Evolutionary conservation across 805 yeast genomes (phyloP).

Genomic region (Wickerhamiella lipophila): DNA sequence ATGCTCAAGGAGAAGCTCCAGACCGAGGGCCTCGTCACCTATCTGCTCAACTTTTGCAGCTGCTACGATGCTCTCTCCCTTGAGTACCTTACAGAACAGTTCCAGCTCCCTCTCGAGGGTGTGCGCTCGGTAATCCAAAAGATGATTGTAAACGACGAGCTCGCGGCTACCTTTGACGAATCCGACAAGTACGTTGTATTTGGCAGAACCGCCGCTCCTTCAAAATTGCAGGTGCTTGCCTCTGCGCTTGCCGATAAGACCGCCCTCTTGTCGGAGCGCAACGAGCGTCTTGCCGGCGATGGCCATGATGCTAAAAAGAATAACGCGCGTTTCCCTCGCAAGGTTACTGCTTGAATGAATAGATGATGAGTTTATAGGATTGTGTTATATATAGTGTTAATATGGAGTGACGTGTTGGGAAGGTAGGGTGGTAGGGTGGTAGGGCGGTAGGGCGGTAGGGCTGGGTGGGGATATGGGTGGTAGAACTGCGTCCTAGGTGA

Average conservation of each 20-base stretch:
- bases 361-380: too few species aligned
- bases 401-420: too few species aligned
- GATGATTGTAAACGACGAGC: conserved; percentile 67
- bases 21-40: conserved; percentile 85
- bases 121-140: conserved; percentile 55
- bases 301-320: conserved; percentile 39
- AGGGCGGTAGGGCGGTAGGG: too few species aligned
- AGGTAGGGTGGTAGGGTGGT: too few species aligned
- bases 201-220: conserved; percentile 62
- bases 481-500: too few species aligned
- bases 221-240: conserved; percentile 80
- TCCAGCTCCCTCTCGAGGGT: conserved; percentile 45
- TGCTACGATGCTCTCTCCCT: conserved; percentile 66
- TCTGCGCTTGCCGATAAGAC: conserved; percentile 73
- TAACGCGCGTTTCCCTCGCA: neutral
- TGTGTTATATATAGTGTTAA: too few species aligned
- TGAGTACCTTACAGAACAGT: conserved; percentile 48
- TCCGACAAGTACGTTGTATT: conserved; percentile 51
- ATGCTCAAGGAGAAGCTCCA: conserved; percentile 71
- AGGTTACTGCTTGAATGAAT: neutral
- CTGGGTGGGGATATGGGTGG: too few species aligned
- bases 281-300: conserved; percentile 69
- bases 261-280: conserved; percentile 63
- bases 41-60: conserved; percentile 68
- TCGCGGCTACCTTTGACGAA: conserved; percentile 63